Percentiles rank a stretch among this genome's conserved stretches.
Evolutionary conservation across 805 yeast species (phyloP).

Genomic region (Candida jianshihensis): DNA sequence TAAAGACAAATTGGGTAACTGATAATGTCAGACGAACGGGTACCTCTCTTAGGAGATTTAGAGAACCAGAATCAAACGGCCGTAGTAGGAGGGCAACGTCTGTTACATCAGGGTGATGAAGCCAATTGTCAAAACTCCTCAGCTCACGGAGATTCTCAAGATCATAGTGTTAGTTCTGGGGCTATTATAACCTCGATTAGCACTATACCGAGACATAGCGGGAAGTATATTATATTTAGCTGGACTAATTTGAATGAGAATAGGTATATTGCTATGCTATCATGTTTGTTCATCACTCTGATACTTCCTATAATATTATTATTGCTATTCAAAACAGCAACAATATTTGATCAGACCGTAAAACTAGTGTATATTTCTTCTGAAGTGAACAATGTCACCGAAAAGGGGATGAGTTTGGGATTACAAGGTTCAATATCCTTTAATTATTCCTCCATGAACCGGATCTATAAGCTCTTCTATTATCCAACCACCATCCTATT

Average conservation of each 20-base stretch:
- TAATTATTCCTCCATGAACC: constrained; percentile 11
- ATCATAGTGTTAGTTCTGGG: not conserved
- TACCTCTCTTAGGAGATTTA: not conserved
- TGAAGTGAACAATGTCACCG: constrained; percentile 7
- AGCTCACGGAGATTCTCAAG: not conserved
- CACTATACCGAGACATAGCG: too few relatives aligned
- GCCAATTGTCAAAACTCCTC: too few relatives aligned
- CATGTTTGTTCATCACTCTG: not conserved
- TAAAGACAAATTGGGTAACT: too few relatives aligned
- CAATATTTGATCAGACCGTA: constrained; percentile 3
- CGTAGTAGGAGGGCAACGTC: not conserved
- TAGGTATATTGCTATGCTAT: not conserved
- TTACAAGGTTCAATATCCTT: constrained; percentile 8
- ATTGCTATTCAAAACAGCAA: constrained; percentile 2
- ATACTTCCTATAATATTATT: not conserved
- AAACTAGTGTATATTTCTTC: constrained; percentile 4
- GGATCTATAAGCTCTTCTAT: constrained; percentile 6
- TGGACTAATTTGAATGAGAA: not conserved
- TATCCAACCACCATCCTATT: constrained; percentile 3
- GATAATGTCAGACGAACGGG: not conserved
- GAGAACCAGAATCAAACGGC: not conserved
- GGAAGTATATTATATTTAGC: not conserved
- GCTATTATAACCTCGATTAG: not conserved
- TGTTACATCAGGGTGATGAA: too few relatives aligned
- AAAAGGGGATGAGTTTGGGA: constrained; percentile 10